Conservation (phyloP, 768 basidiomycete species). For the Trametes villosa region DNA sequence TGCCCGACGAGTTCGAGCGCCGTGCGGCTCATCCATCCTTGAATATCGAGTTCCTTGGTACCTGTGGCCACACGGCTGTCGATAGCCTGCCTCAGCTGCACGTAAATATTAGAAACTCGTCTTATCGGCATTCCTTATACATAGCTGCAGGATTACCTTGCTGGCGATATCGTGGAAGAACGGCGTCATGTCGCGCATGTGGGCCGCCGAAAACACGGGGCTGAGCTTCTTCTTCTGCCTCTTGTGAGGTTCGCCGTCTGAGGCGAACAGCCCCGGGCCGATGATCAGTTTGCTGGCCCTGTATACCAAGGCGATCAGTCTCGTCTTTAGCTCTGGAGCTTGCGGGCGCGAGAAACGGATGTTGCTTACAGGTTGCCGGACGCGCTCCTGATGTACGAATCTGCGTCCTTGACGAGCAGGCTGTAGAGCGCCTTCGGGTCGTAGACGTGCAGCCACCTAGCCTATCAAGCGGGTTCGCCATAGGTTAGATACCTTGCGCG, state of each 20-base stretch:
- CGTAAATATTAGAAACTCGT: background rate
- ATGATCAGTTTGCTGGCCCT: background rate
- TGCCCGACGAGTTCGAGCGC: constrained; percentile 28
- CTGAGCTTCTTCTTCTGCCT: constrained; percentile 30
- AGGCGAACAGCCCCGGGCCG: background rate
- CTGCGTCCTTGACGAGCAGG: constrained; percentile 20
- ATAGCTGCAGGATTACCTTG: constrained; percentile 5
- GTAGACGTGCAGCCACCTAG: constrained; percentile 9
- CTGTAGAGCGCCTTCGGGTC: constrained; percentile 18
- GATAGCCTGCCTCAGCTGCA: constrained; percentile 18
- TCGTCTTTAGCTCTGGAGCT: background rate
- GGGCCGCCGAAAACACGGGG: constrained; percentile 28
- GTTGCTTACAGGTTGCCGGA: constrained; percentile 4
- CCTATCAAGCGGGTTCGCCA: background rate
- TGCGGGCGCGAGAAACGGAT: no score
- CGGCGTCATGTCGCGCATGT: constrained; percentile 28
- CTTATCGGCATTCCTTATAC: constrained; percentile 19
- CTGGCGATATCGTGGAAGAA: constrained; percentile 24
- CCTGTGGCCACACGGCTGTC: background rate
- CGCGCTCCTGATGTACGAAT: constrained; percentile 3
- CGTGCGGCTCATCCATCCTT: constrained; percentile 24
- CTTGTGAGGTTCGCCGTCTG: constrained; percentile 22
- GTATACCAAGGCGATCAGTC: background rate
- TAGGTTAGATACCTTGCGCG: background rate
- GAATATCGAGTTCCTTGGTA: constrained; percentile 17